Conservation (phyloP, 1,284 basidiomycete genomes). For the Austroboletus niveus region DNA sequence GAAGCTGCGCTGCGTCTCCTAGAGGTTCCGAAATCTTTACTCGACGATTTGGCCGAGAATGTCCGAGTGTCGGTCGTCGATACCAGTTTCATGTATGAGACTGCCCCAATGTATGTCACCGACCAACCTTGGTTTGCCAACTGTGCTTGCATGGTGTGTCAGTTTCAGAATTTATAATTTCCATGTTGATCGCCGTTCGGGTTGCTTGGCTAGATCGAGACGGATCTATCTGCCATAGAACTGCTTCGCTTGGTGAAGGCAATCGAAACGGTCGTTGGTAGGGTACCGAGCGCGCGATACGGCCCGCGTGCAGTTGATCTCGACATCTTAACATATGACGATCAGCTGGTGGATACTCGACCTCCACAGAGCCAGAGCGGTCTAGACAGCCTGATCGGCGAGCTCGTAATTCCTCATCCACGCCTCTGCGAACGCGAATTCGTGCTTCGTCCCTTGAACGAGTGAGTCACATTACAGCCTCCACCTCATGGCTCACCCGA, state of each 20-base stretch:
- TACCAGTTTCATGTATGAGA: conserved; percentile 94
- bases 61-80: conserved; percentile 53
- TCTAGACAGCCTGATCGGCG: conserved; percentile 55
- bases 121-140: conserved; percentile 92
- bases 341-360: conserved; percentile 60
- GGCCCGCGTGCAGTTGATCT: conserved; percentile 78
- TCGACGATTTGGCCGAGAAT: conserved; percentile 17
- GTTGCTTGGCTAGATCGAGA: conserved; percentile 34
- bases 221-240: conserved; percentile 62
- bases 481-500: too few species aligned
- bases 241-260: conserved; percentile 72
- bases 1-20: conserved; percentile 38
- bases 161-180: background rate
- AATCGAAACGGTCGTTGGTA: conserved; percentile 77
- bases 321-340: conserved; percentile 84
- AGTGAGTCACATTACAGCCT: conserved; percentile 52
- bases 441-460: conserved; percentile 68
- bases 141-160: conserved; percentile 77
- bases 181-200: background rate
- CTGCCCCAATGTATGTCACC: conserved; percentile 91
- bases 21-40: conserved; percentile 21
- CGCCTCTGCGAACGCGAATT: conserved; percentile 86
- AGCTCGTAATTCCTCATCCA: conserved; percentile 86
- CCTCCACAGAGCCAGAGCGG: conserved; percentile 36
- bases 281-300: conserved; percentile 57